Evolutionary conservation across 164 flowering plant genomes (phyloP).

Genomic region (Chimonanthus praecox): DNA sequence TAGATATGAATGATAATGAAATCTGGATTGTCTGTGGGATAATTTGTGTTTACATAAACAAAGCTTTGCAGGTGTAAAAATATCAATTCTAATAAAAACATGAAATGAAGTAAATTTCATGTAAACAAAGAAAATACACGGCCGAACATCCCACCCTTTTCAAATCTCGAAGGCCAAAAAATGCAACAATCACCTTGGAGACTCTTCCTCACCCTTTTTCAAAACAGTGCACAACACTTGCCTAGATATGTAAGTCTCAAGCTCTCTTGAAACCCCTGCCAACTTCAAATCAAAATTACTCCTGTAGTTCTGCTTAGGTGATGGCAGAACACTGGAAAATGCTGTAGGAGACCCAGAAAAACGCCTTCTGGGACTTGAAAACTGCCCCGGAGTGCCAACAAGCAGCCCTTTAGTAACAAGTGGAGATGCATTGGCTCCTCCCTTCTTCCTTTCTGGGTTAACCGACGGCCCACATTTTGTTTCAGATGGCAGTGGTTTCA

Average conservation of each 20-base stretch:
- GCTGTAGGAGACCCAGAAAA: conserved; percentile 56
- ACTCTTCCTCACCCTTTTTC: conserved; percentile 52
- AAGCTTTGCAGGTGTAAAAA: too few relatives aligned
- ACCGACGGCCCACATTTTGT: conserved; percentile 57
- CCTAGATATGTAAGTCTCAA: conserved; percentile 77
- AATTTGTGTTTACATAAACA: too few relatives aligned
- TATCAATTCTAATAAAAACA: too few relatives aligned
- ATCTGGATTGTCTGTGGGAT: too few relatives aligned
- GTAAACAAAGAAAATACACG: background rate
- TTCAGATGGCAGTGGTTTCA: conserved; percentile 80
- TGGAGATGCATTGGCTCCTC: conserved; percentile 26
- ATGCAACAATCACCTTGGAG: conserved; percentile 36
- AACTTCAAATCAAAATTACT: conserved; percentile 80
- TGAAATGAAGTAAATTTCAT: too few relatives aligned
- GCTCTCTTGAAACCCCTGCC: conserved; percentile 81
- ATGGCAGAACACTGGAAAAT: conserved; percentile 24
- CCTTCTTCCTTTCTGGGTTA: conserved; percentile 27
- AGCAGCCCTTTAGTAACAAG: conserved; percentile 32
- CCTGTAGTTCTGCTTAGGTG: conserved; percentile 61
- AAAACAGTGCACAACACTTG: conserved; percentile 75
- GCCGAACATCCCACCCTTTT: background rate
- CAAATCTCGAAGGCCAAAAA: background rate
- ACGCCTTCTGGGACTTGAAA: conserved; percentile 83
- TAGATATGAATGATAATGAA: too few relatives aligned
- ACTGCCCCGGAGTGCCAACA: conserved; percentile 39